Evolutionary conservation across 164 flowering plant genomes (phyloP).

Genomic region (Aristolochia contorta): DNA sequence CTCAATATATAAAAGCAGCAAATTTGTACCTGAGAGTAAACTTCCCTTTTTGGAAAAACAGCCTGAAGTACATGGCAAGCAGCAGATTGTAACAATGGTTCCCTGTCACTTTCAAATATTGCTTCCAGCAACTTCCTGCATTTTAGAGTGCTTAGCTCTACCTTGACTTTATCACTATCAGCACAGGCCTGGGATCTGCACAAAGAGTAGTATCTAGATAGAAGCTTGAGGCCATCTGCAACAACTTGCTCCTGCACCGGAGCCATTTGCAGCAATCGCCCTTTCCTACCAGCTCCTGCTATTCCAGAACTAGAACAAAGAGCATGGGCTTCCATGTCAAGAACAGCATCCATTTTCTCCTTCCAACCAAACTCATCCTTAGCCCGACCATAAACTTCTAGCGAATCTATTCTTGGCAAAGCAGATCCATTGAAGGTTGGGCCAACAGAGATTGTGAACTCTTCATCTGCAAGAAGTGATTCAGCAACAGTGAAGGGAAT

Average conservation of each 20-base stretch:
- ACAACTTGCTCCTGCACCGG: slow-evolving; percentile 82
- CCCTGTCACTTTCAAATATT: slow-evolving; percentile 87
- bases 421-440: slow-evolving; percentile 75
- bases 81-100: slow-evolving; percentile 74
- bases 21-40: slow-evolving; percentile 59
- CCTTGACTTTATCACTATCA: slow-evolving; percentile 44
- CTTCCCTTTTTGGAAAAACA: slow-evolving; percentile 67
- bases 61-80: slow-evolving; percentile 88
- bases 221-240: slow-evolving; percentile 83
- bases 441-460: slow-evolving; percentile 68
- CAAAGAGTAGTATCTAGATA: slow-evolving; percentile 55
- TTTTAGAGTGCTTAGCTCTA: slow-evolving; percentile 50
- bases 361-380: slow-evolving; percentile 99
- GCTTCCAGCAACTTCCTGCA: slow-evolving; percentile 66
- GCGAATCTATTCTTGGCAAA: slow-evolving; percentile 77
- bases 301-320: slow-evolving; percentile 54
- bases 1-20: neutral
- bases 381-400: slow-evolving; percentile 94
- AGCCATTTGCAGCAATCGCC: slow-evolving; percentile 50
- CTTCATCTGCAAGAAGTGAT: slow-evolving; percentile 97
- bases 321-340: slow-evolving; percentile 88
- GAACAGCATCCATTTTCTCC: slow-evolving; percentile 88
- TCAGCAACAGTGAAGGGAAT: slow-evolving; percentile 95
- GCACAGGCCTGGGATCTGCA: slow-evolving; percentile 33
- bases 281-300: slow-evolving; percentile 52